Evolutionary conservation across 164 flowering plant species (phyloP).

Genomic region (Chloranthus sessilifolius): DNA sequence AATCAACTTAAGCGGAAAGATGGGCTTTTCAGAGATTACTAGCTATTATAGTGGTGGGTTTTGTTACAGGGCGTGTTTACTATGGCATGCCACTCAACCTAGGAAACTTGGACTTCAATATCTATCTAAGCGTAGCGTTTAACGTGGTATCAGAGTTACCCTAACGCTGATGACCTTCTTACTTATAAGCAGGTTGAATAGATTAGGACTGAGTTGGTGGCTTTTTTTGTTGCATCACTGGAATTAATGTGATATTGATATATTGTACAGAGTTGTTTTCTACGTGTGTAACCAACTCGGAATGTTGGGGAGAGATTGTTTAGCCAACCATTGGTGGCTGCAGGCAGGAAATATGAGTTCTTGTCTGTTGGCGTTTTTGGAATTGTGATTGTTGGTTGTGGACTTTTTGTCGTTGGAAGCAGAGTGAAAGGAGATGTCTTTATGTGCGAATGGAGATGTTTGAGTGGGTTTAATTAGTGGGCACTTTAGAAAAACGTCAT

Average conservation of each 20-base stretch:
- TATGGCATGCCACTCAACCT: conserved; percentile 65
- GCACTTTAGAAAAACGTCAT: too few species aligned
- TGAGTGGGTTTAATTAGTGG: too few species aligned
- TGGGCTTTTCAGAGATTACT: conserved; percentile 44
- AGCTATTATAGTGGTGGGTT: conserved; percentile 30
- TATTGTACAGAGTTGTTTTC: conserved; percentile 78
- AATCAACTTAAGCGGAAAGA: conserved; percentile 8
- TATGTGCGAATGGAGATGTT: too few species aligned
- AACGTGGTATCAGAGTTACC: conserved; percentile 60
- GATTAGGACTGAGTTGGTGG: conserved; percentile 38
- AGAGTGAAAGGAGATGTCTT: too few species aligned
- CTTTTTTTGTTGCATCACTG: conserved; percentile 52
- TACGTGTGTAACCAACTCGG: conserved; percentile 78
- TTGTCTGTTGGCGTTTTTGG: conserved; percentile 55
- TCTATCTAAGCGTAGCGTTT: conserved; percentile 47
- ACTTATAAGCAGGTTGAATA: conserved; percentile 30
- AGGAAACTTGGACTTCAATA: conserved; percentile 34
- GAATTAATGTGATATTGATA: conserved; percentile 40
- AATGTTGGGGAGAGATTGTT: conserved; percentile 54
- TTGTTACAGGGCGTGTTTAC: conserved; percentile 62
- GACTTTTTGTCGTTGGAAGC: conserved; percentile 38
- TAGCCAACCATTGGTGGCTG: conserved; percentile 48
- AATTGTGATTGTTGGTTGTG: conserved; percentile 33
- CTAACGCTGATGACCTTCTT: conserved; percentile 26
- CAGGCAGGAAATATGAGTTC: conserved; percentile 25